Conservation (phyloP, 305 asterid species). For the Solanum hybrid region DNA sequence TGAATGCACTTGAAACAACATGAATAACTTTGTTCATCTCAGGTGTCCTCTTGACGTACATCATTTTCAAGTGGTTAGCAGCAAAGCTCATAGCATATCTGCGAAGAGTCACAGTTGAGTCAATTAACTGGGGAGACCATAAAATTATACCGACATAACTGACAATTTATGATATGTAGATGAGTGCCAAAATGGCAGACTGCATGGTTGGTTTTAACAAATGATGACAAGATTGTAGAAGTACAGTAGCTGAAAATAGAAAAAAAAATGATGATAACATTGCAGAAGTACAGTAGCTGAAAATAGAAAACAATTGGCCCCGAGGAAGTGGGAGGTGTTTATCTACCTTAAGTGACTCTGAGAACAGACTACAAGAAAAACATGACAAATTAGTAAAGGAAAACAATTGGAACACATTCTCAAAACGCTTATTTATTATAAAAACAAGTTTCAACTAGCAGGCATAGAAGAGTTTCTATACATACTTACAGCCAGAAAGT, state of each 20-base stretch:
- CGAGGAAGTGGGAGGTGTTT: neutral
- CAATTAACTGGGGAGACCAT: neutral
- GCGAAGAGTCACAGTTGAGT: constrained; percentile 15
- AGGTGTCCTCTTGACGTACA: constrained; percentile 73
- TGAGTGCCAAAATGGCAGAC: neutral
- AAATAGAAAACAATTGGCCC: neutral
- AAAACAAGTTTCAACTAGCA: neutral
- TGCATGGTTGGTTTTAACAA: neutral
- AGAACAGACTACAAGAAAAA: neutral
- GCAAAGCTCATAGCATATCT: constrained; percentile 91
- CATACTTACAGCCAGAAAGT: neutral
- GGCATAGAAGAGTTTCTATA: neutral
- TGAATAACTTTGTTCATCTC: constrained; percentile 72
- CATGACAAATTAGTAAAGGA: neutral
- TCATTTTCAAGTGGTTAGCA: constrained; percentile 52
- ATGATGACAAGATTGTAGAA: neutral
- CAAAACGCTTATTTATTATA: neutral
- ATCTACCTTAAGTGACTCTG: neutral
- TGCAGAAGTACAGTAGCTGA: neutral
- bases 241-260: neutral
- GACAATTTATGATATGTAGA: neutral
- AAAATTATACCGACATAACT: neutral
- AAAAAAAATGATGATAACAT: neutral
- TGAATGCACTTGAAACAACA: constrained; percentile 82
- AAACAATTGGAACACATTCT: neutral